These are phyloP conservation scores for Hymenoscyphus scutula DNA, from an alignment of 2,329 filamentous ascomycete genomes.

Conservation along the genomic window DNA sequence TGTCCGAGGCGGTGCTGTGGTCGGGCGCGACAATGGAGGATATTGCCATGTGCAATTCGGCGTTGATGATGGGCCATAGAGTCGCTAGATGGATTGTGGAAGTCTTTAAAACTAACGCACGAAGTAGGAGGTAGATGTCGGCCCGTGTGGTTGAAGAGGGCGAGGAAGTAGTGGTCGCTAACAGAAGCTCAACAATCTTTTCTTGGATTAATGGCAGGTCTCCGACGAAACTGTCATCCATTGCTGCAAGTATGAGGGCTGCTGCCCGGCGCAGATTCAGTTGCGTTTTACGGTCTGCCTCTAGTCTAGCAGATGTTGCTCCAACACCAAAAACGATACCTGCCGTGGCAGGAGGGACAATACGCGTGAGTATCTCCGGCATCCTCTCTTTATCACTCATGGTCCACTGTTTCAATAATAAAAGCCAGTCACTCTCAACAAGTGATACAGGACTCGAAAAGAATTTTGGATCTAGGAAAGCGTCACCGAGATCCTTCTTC, in stretches of 20 bases:
- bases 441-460: conserved; percentile 68
- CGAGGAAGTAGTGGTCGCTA: conserved; percentile 81
- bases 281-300: conserved; percentile 91
- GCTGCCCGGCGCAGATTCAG: conserved; percentile 82
- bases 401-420: conserved; percentile 79
- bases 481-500: conserved; percentile 89
- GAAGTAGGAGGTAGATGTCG: conserved; percentile 85
- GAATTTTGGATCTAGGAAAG: conserved; percentile 86
- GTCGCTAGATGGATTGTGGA: conserved; percentile 76
- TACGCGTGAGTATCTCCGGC: conserved; percentile 72
- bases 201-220: conserved; percentile 74
- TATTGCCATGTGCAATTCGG: conserved; percentile 78
- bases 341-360: conserved; percentile 83
- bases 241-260: conserved; percentile 72
- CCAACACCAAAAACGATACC: conserved; percentile 99
- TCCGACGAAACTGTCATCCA: conserved; percentile 74
- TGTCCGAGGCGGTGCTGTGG: conserved; percentile 61
- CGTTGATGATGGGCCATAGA: conserved; percentile 87
- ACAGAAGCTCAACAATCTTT: conserved; percentile 82
- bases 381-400: conserved; percentile 85
- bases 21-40: conserved; percentile 69
- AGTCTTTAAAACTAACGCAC: conserved; percentile 76
- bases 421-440: conserved; percentile 74
- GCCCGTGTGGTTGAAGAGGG: conserved; percentile 86
- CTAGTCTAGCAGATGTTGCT: conserved; percentile 86